Evolutionary conservation across 345 rosid genomes (phyloP).

Genomic region (Rhodamnia rubescens): DNA sequence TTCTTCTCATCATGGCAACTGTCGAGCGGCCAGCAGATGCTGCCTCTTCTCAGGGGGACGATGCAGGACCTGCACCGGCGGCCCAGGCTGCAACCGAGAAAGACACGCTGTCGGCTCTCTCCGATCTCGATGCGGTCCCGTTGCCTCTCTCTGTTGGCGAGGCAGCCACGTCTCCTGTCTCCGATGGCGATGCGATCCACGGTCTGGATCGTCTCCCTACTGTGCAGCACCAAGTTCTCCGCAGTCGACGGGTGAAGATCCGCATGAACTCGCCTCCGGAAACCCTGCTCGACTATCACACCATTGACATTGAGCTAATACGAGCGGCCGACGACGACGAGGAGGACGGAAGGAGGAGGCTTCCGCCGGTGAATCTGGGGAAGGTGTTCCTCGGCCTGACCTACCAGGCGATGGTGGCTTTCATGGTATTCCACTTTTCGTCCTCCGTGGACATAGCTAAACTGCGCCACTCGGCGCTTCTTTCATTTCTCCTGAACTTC

Average conservation of each 20-base stretch:
- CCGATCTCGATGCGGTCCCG: background rate
- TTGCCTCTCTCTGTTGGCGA: background rate
- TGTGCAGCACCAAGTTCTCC: background rate
- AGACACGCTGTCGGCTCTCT: background rate
- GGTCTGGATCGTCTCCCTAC: background rate
- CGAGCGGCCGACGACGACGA: background rate
- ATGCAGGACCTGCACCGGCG: background rate
- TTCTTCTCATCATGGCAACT: background rate
- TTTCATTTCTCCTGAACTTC: background rate
- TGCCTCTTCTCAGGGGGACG: background rate
- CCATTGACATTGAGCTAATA: background rate
- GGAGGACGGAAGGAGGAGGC: background rate
- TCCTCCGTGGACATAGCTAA: background rate
- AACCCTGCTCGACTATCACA: background rate
- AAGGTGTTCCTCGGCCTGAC: background rate
- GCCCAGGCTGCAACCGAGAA: background rate
- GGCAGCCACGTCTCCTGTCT: background rate
- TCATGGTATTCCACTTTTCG: slow-evolving; percentile 1
- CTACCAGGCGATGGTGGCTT: background rate
- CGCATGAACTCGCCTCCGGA: background rate
- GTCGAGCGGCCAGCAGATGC: background rate
- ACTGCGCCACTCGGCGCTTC: background rate
- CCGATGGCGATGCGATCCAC: background rate
- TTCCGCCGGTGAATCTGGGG: background rate
- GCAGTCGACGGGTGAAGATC: background rate